Evolutionary conservation across 352 stramenopile genomes (phyloP).

Genomic region (Phytophthora melonis): DNA sequence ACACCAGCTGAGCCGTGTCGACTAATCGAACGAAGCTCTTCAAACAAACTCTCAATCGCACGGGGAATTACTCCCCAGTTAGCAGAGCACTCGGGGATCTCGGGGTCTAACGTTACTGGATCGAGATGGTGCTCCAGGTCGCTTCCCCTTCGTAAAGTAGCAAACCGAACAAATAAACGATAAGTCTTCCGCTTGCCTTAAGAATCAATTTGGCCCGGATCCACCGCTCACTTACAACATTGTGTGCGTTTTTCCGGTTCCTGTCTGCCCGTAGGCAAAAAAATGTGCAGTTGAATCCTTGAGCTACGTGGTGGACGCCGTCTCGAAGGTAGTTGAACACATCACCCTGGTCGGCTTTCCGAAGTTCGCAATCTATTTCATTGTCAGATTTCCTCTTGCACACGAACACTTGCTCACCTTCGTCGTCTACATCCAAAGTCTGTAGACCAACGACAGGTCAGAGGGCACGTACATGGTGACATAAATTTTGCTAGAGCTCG

Average conservation of each 20-base stretch:
- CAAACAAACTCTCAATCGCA: slow-evolving; percentile 86
- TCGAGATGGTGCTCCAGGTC: slow-evolving; percentile 61
- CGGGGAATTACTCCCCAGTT: slow-evolving; percentile 87
- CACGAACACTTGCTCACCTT: slow-evolving; percentile 48
- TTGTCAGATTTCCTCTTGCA: slow-evolving; percentile 65
- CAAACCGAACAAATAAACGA: not conserved
- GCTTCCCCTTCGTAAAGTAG: slow-evolving; percentile 39
- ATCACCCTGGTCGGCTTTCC: slow-evolving; percentile 62
- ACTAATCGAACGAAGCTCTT: slow-evolving; percentile 66
- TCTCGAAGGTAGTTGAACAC: slow-evolving; percentile 82
- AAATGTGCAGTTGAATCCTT: slow-evolving; percentile 93
- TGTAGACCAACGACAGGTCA: slow-evolving; percentile 13
- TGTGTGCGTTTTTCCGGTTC: slow-evolving; percentile 92
- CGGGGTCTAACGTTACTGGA: slow-evolving; percentile 2
- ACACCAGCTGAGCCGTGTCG: slow-evolving; percentile 61
- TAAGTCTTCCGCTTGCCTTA: slow-evolving; percentile 2
- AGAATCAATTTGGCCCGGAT: not conserved
- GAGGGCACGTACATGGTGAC: slow-evolving; percentile 37
- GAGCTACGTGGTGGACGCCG: slow-evolving; percentile 78
- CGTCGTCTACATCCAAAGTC: slow-evolving; percentile 48
- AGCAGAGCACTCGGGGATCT: slow-evolving; percentile 10
- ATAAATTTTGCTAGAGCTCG: slow-evolving; percentile 50
- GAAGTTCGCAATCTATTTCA: slow-evolving; percentile 58
- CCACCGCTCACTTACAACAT: slow-evolving; percentile 70
- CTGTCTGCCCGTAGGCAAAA: slow-evolving; percentile 93